These are phyloP conservation scores for Cucurbita argyrosperma DNA, from an alignment of 306 rosid genomes.

Conservation along the genomic window DNA sequence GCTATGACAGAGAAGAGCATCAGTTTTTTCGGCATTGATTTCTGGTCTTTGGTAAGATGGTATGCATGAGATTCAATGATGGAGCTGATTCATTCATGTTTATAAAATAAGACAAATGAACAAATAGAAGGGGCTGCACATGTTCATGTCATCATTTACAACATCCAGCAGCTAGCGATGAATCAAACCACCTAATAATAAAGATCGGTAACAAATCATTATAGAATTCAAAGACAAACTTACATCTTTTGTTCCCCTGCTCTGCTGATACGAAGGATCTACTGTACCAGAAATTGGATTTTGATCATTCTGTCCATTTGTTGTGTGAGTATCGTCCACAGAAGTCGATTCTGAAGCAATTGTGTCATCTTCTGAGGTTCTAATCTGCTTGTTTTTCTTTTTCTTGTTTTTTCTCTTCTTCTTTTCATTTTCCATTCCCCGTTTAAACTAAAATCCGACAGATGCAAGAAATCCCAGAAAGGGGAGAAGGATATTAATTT, in stretches of 20 bases:
- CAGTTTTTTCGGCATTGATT: not conserved
- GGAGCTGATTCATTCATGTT: not conserved
- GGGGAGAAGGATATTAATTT: not conserved
- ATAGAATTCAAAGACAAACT: not conserved
- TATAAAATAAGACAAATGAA: not conserved
- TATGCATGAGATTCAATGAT: not conserved
- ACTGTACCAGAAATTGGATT: not conserved
- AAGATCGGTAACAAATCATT: not conserved
- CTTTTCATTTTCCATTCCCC: constrained; percentile 5
- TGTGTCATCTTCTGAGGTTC: constrained; percentile 4
- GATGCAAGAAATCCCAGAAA: not conserved
- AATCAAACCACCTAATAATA: not conserved
- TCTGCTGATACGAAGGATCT: not conserved
- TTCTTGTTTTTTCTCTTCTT: constrained; percentile 10
- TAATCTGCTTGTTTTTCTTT: constrained; percentile 2
- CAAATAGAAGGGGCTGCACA: not conserved
- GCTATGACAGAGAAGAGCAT: not conserved
- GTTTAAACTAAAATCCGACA: not conserved
- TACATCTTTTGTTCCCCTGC: not conserved
- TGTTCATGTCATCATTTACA: not conserved
- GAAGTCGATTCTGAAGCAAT: constrained; percentile 5
- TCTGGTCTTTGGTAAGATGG: not conserved
- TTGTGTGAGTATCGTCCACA: constrained; percentile 4
- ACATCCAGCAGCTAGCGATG: not conserved
- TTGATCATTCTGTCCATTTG: constrained; percentile 1